These are phyloP conservation scores for Mesembryanthemum crystallinum DNA, from an alignment of 148 eudicot species.

Conservation along the genomic window DNA sequence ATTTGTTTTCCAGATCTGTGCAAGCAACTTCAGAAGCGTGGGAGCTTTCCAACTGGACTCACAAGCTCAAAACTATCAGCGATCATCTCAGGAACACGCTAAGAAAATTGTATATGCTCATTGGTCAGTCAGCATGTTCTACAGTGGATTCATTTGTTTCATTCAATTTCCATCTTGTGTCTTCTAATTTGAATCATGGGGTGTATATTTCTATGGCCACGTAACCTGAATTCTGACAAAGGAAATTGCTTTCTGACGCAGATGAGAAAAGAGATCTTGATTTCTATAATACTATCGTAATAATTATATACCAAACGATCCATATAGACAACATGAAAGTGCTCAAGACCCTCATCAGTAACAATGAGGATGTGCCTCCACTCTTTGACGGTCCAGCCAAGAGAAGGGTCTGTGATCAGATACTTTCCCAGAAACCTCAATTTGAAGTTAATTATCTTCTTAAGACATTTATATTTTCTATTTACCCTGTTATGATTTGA, in stretches of 20 bases:
- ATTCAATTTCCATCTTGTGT: neutral
- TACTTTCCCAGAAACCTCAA: neutral
- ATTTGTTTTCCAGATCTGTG: conserved; percentile 27
- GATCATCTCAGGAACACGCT: conserved; percentile 43
- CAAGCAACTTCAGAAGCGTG: conserved; percentile 42
- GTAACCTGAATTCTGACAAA: neutral
- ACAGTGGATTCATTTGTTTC: neutral
- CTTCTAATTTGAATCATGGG: neutral
- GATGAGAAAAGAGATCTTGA: conserved; percentile 44
- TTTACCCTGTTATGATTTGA: neutral
- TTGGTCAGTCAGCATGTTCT: conserved; percentile 30
- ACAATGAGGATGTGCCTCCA: conserved; percentile 48
- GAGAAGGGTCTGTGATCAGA: conserved; percentile 34
- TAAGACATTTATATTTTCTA: neutral
- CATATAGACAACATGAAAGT: conserved; percentile 69
- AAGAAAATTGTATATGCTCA: conserved; percentile 29
- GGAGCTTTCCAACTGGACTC: conserved; percentile 59
- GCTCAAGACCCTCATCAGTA: conserved; percentile 37
- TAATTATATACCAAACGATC: conserved; percentile 34
- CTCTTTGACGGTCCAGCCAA: conserved; percentile 47
- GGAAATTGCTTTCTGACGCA: conserved; percentile 21
- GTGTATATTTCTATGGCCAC: neutral
- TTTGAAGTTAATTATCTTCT: neutral
- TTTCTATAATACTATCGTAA: conserved; percentile 33
- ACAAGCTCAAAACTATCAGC: conserved; percentile 49